Base-by-base conservation (phyloP, 2,329 filamentous ascomycete genomes). In the Lachnellula subtilissima region DNA sequence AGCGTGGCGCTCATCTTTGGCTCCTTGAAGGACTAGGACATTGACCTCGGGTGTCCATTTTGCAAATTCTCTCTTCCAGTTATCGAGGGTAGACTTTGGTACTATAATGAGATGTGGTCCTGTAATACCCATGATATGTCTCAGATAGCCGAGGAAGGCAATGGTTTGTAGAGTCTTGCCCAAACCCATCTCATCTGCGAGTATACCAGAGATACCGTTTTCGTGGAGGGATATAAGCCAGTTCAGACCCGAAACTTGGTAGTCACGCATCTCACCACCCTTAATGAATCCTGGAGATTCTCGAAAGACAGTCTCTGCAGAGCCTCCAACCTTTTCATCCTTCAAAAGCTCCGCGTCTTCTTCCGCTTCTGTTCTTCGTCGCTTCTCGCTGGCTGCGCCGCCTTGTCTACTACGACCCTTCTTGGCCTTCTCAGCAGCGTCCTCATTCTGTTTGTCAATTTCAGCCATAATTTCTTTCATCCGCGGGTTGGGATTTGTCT, bases 101-200 rank as follows among this genome's bases (percentile, higher is more conserved):
- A 99, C 94, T 5, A 84, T 88, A 52, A 99, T 83, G 45, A 99
- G 78, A 74, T 99, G 94, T 5, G 94, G 94, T 0, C 94, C 94
- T 6, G 83, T 90, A 64, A 92, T 97, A 59, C 85, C 91, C 73
- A 90, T 87, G 58, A 97, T 84, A 73, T 96, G 94, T 67, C 94
- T 86, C 45, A 99, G 78, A 70, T 99, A 99, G 3, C 94, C 94
- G 36, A 99, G 76, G 74, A 99, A 99, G 1, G 94, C 88, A 58
- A 99, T 99, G 0, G 94, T 99, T 74, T 99, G 94, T 28, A 99
- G 75, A 0, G 94, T 99, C 78, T 99, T 99, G 67, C 94, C 94
- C 19, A 99, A 80, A 73, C 94, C 94, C 94, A 99, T 99, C 75
- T 99, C 94, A 69, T 99, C 94, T 59, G 94, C 94, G 50, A 99